A percentile compares a stretch with the other conserved stretches of the same genome.
These are phyloP conservation scores for Epichloe brachyelytri DNA, from an alignment of 2,329 filamentous ascomycete genomes.

Conservation along the genomic window DNA sequence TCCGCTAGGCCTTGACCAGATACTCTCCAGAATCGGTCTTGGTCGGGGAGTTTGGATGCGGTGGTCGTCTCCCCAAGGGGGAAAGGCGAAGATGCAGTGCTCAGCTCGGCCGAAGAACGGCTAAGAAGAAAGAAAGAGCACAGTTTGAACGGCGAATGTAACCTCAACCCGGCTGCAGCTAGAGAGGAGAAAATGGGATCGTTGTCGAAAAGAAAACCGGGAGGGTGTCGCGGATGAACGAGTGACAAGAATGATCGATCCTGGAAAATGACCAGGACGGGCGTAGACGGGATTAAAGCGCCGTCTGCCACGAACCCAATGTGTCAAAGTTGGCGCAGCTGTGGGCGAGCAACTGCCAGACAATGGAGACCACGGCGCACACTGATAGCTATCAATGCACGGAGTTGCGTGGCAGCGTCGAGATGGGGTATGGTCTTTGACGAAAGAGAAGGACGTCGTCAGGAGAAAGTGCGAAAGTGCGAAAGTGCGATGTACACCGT, in stretches of 20 bases:
- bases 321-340: conserved; percentile 1
- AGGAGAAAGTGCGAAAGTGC: neutral
- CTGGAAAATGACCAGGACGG: neutral
- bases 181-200: neutral
- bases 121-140: neutral
- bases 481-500: neutral
- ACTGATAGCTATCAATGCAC: conserved; percentile 1
- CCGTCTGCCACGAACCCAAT: neutral
- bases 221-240: neutral
- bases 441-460: neutral
- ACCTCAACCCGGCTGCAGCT: neutral
- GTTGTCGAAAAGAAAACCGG: neutral
- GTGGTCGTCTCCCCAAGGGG: neutral
- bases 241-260: conserved; percentile 1
- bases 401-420: neutral
- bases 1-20: neutral
- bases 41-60: neutral
- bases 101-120: neutral
- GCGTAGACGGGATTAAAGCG: neutral
- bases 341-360: neutral
- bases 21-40: neutral
- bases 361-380: neutral
- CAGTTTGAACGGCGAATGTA: neutral
- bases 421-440: neutral
- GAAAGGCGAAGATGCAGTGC: neutral